These are phyloP conservation scores for Phytophthora fragariae DNA, from an alignment of 352 stramenopile species.

Conservation along the genomic window DNA sequence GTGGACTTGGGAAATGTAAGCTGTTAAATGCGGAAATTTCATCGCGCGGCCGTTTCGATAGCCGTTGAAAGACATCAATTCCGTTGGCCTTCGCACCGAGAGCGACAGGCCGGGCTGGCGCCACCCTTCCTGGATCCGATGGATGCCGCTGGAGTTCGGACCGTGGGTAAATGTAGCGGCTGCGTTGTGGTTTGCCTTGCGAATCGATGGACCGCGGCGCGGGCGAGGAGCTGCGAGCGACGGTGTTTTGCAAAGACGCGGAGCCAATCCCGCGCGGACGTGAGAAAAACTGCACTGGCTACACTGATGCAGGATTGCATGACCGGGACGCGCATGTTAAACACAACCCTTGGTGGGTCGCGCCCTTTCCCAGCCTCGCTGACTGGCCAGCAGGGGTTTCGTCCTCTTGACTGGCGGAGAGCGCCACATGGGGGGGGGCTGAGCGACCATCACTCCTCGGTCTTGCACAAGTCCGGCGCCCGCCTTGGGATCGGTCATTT, in stretches of 20 bases:
- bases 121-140: background rate
- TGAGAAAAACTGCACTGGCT: conserved; percentile 23
- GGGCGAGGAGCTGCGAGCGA: background rate
- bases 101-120: conserved; percentile 27
- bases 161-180: background rate
- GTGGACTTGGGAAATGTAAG: background rate
- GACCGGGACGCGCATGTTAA: conserved; percentile 16
- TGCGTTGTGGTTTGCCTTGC: background rate
- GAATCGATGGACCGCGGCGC: conserved; percentile 1
- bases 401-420: conserved; percentile 47
- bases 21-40: conserved; percentile 24
- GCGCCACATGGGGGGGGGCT: conserved; percentile 14
- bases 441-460: background rate
- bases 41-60: background rate
- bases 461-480: background rate
- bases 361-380: conserved; percentile 41
- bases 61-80: conserved; percentile 11
- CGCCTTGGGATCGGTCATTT: conserved; percentile 52
- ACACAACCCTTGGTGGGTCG: conserved; percentile 22
- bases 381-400: conserved; percentile 48
- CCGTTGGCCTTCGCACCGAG: conserved; percentile 26
- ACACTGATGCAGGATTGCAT: conserved; percentile 28
- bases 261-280: background rate
- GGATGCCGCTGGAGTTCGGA: background rate
- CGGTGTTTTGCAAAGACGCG: conserved; percentile 25